Evolutionary conservation across 345 rosid species (phyloP).

Genomic region (Turritis glabra): DNA sequence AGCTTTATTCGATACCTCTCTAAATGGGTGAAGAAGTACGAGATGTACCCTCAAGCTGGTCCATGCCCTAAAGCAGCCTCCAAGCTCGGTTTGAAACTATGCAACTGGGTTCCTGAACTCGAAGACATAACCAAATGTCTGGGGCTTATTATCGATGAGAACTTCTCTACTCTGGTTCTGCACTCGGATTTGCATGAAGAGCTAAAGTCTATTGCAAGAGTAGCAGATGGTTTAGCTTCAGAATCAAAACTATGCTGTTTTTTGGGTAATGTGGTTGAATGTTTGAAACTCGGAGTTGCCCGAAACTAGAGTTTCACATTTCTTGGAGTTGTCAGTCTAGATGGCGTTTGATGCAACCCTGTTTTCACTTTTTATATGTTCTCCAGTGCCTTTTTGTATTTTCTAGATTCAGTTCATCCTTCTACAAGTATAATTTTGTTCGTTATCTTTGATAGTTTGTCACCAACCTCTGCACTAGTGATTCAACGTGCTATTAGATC

Average conservation of each 20-base stretch:
- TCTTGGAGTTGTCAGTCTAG: background rate
- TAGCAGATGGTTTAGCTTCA: conserved; percentile 55
- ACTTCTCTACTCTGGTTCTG: conserved; percentile 69
- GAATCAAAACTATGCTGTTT: conserved; percentile 63
- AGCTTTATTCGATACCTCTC: conserved; percentile 61
- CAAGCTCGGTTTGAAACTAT: conserved; percentile 53
- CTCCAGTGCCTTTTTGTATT: conserved; percentile 15
- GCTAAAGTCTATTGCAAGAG: conserved; percentile 51
- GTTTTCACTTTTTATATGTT: background rate
- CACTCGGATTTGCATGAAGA: conserved; percentile 70
- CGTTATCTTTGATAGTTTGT: background rate
- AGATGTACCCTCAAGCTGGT: conserved; percentile 71
- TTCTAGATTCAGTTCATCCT: conserved; percentile 12
- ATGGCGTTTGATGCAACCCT: conserved; percentile 1
- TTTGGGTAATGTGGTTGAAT: conserved; percentile 47
- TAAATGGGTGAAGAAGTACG: conserved; percentile 81
- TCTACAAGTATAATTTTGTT: conserved; percentile 5
- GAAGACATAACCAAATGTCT: conserved; percentile 63
- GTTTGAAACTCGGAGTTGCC: conserved; percentile 48
- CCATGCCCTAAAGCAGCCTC: conserved; percentile 70
- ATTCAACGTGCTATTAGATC: too few relatives aligned
- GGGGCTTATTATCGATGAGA: conserved; percentile 71
- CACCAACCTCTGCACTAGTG: background rate
- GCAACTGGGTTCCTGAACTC: conserved; percentile 80
- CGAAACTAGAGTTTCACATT: conserved; percentile 28